Percentiles rank a stretch among this genome's conserved stretches.
Evolutionary conservation across 805 yeast species (phyloP).

Genomic region (Candida palmyrensis): DNA sequence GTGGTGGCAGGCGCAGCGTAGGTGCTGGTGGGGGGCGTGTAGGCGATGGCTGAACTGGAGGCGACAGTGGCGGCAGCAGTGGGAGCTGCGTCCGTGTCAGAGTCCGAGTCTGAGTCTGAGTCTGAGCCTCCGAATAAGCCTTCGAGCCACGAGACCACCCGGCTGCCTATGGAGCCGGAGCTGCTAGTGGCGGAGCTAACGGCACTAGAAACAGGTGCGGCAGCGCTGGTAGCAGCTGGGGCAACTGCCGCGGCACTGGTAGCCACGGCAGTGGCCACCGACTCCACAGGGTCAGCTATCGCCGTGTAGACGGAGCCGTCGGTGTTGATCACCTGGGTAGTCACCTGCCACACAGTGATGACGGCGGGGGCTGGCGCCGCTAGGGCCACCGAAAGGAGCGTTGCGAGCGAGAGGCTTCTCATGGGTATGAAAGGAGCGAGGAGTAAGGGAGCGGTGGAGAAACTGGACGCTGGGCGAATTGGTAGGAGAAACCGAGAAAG

Average conservation of each 20-base stretch:
- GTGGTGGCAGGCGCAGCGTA: slow-evolving; percentile 5
- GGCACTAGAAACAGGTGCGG: slow-evolving; percentile 6
- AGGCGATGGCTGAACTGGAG: slow-evolving; percentile 2
- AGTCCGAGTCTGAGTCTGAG: not conserved
- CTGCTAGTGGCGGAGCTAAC: slow-evolving; percentile 3
- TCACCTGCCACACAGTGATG: slow-evolving; percentile 17
- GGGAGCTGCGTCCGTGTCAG: slow-evolving; percentile 3
- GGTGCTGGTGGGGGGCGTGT: slow-evolving; percentile 6
- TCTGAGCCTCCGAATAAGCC: not conserved
- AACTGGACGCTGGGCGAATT: no score
- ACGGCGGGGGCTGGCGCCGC: slow-evolving; percentile 21
- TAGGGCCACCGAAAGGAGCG: slow-evolving; percentile 4
- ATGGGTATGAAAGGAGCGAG: not conserved
- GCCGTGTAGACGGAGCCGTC: slow-evolving; percentile 8
- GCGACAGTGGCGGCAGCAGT: slow-evolving; percentile 7
- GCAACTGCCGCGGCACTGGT: slow-evolving; percentile 8
- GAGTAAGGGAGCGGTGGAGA: no score
- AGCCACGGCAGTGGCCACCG: slow-evolving; percentile 8
- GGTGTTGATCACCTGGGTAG: slow-evolving; percentile 10
- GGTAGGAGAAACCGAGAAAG: no score
- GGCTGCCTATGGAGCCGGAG: not conserved
- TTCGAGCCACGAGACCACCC: slow-evolving; percentile 2
- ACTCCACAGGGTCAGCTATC: slow-evolving; percentile 5
- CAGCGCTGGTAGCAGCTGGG: slow-evolving; percentile 3
- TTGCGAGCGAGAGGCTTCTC: slow-evolving; percentile 4